Base-by-base conservation (phyloP, 2,329 filamentous ascomycete species). In the Paraphoma chrysanthemicola region DNA sequence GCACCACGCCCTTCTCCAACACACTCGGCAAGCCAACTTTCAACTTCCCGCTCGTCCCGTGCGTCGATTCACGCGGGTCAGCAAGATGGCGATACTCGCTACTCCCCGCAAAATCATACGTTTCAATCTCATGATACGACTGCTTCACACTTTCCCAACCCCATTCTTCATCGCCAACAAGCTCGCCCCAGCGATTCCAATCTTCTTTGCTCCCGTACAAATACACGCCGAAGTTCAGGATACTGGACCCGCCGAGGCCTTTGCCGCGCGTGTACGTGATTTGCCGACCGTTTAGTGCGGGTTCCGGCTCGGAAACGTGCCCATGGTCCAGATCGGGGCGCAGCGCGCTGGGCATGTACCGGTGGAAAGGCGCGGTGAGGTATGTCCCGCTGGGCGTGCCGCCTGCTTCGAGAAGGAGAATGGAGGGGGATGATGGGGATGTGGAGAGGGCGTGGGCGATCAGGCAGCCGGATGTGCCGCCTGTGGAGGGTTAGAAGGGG, bases 331-430 rank as follows among this genome's bases (percentile, higher is more conserved):
- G 73, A 8, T 80, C 76, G 6, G 76, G 75, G 38, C 83, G 80
- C 29, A 83, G 84, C 1, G 60, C 53, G 29, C 60, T 52, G 1
- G 59, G 55, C n/a, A 69, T 64, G 71, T 82, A 90, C 45, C 86
- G 81, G 62, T 88, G 80, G n/a, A 80, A 84, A 2, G 82, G 81
- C 8, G 83, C 75, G 23, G 42, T 54, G 8, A 76, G 63, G 39
- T 60, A 71, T 8, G 77, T 70, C 5, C 70, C 75, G 54, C 83
- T 80, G 1, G 81, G 78, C 46, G 86, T 84, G 1, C 78, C 74
- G 10, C 88, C 88, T 1, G 86, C 87, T 72, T 90, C 87, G 2
- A 90, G 73, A 1, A 90, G 79, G 1, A 89, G 80, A 1, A 90
- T 81, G 0, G 69, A 78, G 0, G 86, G 87, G 8, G 73, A 77